Evolutionary conservation across 345 rosid genomes (phyloP), one percentile per base, ranked within the genome.

Genomic region (Mangifera indica): DNA sequence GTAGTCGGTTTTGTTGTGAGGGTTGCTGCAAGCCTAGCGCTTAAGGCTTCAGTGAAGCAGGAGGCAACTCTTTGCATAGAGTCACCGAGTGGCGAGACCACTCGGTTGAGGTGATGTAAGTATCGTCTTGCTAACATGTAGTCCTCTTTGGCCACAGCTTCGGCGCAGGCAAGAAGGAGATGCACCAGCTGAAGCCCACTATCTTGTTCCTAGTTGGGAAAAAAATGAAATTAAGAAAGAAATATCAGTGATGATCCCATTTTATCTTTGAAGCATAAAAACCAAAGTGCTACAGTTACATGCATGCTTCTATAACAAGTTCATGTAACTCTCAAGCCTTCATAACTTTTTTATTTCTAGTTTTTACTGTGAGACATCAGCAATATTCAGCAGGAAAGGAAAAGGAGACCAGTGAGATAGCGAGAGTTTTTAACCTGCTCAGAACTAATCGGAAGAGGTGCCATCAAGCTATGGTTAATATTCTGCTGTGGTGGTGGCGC

Each of bases 1-100:
- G 71, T 7, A 72, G 60, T 51, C 0, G 89, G 83, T 34, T 67
- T 77, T 26, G 82, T 74, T 58, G 84, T 69, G 15, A 86, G 81
- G 26, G 83, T 80, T 61, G 85, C 81, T 5, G 89, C 82, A 13
- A 86, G 86, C 58, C 93, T 77, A 8, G 87, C 87, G 32, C 78
- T 86, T 3, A 86, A 76, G 18, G 93, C 90, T 51, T 88, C 87
- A 6, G 93, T 82, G 87, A 86, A 86, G 80, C 85, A 88, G 70
- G 90, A 69, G 14, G 90, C 93, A 5, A 88, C 93, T 1, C 93
- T 73, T 67, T 88, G 87, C 93, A 88, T 86, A 55, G 93, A 84
- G 67, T 86, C 87, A 1, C 93, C 90, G 0, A 88, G 80, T 0
- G 90, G 89, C 3, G 87, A 65, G 17, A 83, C 93, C 6, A 88